phyloP scores from a whole-genome alignment of 2,329 filamentous ascomycete species.

The Fusarium sp. region DNA sequence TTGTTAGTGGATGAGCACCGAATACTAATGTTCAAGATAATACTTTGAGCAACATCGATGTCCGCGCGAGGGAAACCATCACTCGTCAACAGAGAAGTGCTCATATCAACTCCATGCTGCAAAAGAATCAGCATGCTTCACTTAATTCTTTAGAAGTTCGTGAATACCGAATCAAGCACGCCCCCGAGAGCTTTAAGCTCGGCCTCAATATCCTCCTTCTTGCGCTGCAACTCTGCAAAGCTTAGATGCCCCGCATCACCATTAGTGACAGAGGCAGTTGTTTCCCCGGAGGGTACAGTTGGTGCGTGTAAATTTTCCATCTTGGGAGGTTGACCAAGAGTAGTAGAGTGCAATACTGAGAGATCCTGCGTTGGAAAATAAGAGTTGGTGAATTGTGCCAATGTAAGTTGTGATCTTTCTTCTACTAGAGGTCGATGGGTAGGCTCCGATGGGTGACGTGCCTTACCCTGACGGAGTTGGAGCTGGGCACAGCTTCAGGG shows the following conservation, averaged over 20 bases:
- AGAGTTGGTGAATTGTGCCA: conserved; percentile 7
- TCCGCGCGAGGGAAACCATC: conserved; percentile 95
- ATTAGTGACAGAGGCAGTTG: conserved; percentile 69
- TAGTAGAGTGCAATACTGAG: neutral
- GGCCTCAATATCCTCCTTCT: conserved; percentile 86
- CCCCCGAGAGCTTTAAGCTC: conserved; percentile 86
- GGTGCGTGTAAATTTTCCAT: conserved; percentile 70
- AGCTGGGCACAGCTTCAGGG: conserved; percentile 5
- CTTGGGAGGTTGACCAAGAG: conserved; percentile 31
- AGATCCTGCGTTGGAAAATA: neutral
- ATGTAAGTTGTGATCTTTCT: conserved; percentile 5
- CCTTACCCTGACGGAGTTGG: conserved; percentile 7
- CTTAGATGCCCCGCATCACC: conserved; percentile 73
- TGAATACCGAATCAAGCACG: conserved; percentile 85
- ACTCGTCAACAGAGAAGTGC: conserved; percentile 83
- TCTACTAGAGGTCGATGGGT: conserved; percentile 5
- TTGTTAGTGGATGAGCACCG: conserved; percentile 26
- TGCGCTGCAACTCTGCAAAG: conserved; percentile 81
- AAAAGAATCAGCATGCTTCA: conserved; percentile 35
- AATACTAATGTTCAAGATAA: conserved; percentile 37
- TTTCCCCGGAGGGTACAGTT: conserved; percentile 78
- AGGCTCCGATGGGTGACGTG: conserved; percentile 41
- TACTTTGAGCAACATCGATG: conserved; percentile 95
- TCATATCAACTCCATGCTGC: conserved; percentile 94
- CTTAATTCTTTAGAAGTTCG: neutral